A percentile compares a stretch with the other conserved stretches of the same genome.
These are phyloP conservation scores for Leucogyrophana mollusca DNA, from an alignment of 768 basidiomycete genomes.

Conservation along the genomic window DNA sequence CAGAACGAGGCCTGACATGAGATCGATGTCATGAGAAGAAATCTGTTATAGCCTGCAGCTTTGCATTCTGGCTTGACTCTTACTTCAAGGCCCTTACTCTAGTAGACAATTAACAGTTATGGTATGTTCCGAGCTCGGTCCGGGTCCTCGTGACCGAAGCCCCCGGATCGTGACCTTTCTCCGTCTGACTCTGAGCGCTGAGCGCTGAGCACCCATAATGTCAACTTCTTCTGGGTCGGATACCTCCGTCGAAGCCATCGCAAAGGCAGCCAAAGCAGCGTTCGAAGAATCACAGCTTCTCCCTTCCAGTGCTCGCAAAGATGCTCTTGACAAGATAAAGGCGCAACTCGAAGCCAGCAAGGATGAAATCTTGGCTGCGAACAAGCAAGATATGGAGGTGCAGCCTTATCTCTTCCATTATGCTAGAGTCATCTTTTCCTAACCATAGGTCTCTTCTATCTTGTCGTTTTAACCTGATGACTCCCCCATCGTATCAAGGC, in stretches of 20 bases:
- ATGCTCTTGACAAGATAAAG: constrained; percentile 70
- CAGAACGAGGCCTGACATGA: too few relatives aligned
- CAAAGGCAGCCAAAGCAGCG: constrained; percentile 74
- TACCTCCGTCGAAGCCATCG: constrained; percentile 54
- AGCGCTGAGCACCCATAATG: too few relatives aligned
- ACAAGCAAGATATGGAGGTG: constrained; percentile 78
- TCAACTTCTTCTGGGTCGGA: constrained; percentile 8
- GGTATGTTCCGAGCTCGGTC: too few relatives aligned
- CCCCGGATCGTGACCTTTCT: too few relatives aligned
- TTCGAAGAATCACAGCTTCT: constrained; percentile 89
- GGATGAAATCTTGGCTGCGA: constrained; percentile 74
- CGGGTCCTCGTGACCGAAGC: too few relatives aligned
- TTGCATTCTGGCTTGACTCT: too few relatives aligned
- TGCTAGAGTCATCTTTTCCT: background rate
- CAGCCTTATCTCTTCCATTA: constrained; percentile 11
- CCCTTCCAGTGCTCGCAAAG: constrained; percentile 51
- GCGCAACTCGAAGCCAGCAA: constrained; percentile 63
- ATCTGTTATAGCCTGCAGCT: too few relatives aligned
- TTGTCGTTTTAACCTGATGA: background rate
- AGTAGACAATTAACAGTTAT: too few relatives aligned
- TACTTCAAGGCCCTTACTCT: too few relatives aligned
- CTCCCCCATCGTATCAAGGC: constrained; percentile 42
- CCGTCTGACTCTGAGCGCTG: too few relatives aligned
- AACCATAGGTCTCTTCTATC: background rate
- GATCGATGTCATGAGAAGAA: too few relatives aligned